Evolutionary conservation across 148 eudicot genomes (phyloP), one percentile per base, ranked within the genome.

Genomic region (Chenopodium suecicum): DNA sequence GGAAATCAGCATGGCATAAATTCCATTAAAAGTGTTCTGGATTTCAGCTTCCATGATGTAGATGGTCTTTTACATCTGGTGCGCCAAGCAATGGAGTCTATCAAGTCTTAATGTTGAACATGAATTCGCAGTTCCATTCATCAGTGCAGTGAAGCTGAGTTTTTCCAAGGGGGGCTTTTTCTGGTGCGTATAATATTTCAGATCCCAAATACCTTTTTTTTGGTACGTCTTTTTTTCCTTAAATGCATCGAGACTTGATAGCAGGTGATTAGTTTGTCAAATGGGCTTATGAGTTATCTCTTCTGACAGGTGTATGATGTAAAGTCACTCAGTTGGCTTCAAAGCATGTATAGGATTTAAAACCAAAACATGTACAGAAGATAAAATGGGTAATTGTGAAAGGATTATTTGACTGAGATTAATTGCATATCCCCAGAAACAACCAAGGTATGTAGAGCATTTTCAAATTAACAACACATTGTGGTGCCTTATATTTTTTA

Each of bases 21-120:
- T 52, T 81, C 80, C 62, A 34, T 88, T 2, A 86, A 86, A 74
- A 86, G 83, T 72, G 91, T 83, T 52, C 86, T 88, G 37, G 91
- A 88, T 79, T 88, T 86, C 64, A 81, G 91, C 83, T 88, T 88
- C 86, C 89, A 88, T 85, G 87, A 88, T 76, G 85, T 88, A 29
- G 87, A 83, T 79, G 84, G 85, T 66, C 76, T 88, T 22, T 69
- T 86, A 66, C 74, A 60, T 76, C 81, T 88, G 71, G 89, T 88
- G 58, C 87, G 84, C 31, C 86, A 83, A 48, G 89, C 91, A 41
- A 81, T 86, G 85, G 87, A 88, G 69, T 67, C 86, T 47, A 79
- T 86, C 20, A 80, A 64, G 50, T 71, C 77, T 52, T 82, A 63
- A 86, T 16, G 19, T 48, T 12, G 7, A 25, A 25, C 76, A 44